Evolutionary conservation across 1,284 basidiomycete species (phyloP), one percentile per base, ranked within the genome.

Genomic region (Gymnopus androsaceus): DNA sequence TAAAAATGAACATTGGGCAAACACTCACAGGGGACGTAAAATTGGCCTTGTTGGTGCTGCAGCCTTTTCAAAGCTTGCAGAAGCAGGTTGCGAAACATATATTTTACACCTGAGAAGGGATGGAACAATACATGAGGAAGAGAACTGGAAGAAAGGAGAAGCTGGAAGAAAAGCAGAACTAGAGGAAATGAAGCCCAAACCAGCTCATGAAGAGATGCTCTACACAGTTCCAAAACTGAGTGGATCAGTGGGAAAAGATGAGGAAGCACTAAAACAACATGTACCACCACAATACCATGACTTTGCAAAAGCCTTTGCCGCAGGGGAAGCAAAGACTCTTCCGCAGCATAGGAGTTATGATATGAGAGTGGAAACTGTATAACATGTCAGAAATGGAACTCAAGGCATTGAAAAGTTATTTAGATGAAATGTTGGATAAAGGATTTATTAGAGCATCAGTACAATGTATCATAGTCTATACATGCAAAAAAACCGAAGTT

Each of bases 351-450:
- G 49, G 40, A 34, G 36, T 6, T 51, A 51, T n/a, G 21, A 51
- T 28, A 23, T 51, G 8, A n/a, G 15, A 15, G 40, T 51, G 19
- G 36, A 52, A 52, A 31, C 28, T 52, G 3, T 52, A 52, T 23
- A 52, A 52, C 31, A 41, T 52, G 38, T 52, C 51, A 44, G 51
- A 41, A 30, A 8, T 21, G n/a, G 40, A 52, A 19, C n/a, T 52
- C 14, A 52, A 52, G 31, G 3, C 27, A 4, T 23, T 52, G 4
- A 52, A 52, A 23, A 27, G 44, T 3, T 41, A 52, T n/a, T 28
- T 52, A 3, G 51, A 52, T 19, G 40, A 52, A 15, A 52, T 52
- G 51, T 28, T 52, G 25, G 40, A 40, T 11, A 52, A 52, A 23
- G 51, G 51, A 7, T 52, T 52, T 23, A 52, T 52, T 23, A 4